Evolutionary conservation across 164 flowering plant species (phyloP).

Genomic region (Macadamia integrifolia): DNA sequence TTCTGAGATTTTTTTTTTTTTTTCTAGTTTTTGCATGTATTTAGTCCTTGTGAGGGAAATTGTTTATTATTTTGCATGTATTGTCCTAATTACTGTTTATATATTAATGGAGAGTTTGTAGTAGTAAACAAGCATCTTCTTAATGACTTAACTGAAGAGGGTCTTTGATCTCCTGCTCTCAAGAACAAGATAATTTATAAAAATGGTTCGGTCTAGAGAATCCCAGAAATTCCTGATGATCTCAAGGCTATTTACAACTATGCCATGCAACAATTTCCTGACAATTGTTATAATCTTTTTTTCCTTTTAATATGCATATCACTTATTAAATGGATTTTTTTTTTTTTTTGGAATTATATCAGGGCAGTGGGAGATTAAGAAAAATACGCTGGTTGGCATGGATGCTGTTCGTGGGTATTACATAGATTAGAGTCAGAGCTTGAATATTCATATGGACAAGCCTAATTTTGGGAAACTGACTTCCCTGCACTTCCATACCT

Average conservation of each 20-base stretch:
- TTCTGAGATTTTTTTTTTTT: conserved; percentile 82
- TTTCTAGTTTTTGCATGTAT: not conserved
- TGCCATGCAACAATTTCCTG: not conserved
- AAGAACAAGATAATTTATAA: conserved; percentile 83
- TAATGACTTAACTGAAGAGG: conserved; percentile 95
- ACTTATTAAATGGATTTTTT: not conserved
- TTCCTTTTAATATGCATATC: conserved; percentile 3
- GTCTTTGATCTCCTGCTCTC: conserved; percentile 81
- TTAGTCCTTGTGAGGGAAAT: not conserved
- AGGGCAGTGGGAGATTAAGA: conserved; percentile 99
- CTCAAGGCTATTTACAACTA: conserved; percentile 77
- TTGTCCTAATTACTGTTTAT: not conserved
- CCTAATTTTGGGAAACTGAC: conserved; percentile 90
- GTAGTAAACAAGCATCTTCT: conserved; percentile 98
- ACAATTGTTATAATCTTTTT: not conserved
- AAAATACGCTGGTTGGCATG: conserved; percentile 87
- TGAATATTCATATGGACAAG: conserved; percentile 95
- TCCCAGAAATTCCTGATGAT: conserved; percentile 67
- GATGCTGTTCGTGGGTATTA: conserved; percentile 93
- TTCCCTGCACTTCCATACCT: conserved; percentile 89
- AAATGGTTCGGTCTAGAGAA: conserved; percentile 78
- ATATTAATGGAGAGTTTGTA: conserved; percentile 89
- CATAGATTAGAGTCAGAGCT: conserved; percentile 95
- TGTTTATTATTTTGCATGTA: not conserved
- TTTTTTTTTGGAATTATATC: conserved; percentile 1